A percentile compares a stretch with the other conserved stretches of the same genome.
Evolutionary conservation across 208 protist genomes (phyloP).

Genomic region (Polymyxa betae): DNA sequence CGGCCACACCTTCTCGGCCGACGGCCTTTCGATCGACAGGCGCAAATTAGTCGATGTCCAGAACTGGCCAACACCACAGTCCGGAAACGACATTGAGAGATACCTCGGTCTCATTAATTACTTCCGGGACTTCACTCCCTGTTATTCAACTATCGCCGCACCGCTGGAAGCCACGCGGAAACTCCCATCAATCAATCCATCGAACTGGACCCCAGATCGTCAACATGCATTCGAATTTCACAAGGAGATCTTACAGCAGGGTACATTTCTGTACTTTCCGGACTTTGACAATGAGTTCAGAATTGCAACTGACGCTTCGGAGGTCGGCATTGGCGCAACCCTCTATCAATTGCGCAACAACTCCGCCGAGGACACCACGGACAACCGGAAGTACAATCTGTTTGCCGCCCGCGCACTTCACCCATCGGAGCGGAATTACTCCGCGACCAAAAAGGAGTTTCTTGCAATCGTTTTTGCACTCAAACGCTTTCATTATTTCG

Average conservation of each 20-base stretch:
- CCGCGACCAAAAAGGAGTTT: background rate
- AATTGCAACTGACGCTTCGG: background rate
- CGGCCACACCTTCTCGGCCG: background rate
- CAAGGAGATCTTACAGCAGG: background rate
- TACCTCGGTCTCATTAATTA: background rate
- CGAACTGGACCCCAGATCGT: background rate
- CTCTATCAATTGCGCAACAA: background rate
- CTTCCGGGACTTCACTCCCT: background rate
- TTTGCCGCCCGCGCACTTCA: background rate
- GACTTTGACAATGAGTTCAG: background rate
- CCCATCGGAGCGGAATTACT: background rate
- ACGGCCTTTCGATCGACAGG: background rate
- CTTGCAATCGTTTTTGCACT: constrained; percentile 5
- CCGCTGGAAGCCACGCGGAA: background rate
- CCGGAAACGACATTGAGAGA: background rate
- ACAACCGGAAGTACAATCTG: background rate
- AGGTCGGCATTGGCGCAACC: background rate
- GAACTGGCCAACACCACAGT: background rate
- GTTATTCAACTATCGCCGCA: background rate
- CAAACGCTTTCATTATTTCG: background rate
- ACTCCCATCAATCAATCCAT: background rate
- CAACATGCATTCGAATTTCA: background rate
- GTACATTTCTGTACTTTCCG: background rate
- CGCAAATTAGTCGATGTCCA: background rate
- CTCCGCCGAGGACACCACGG: background rate